Base-by-base conservation (phyloP, 371 early-diverging fungal genomes). In the Zychaea mexicana region DNA sequence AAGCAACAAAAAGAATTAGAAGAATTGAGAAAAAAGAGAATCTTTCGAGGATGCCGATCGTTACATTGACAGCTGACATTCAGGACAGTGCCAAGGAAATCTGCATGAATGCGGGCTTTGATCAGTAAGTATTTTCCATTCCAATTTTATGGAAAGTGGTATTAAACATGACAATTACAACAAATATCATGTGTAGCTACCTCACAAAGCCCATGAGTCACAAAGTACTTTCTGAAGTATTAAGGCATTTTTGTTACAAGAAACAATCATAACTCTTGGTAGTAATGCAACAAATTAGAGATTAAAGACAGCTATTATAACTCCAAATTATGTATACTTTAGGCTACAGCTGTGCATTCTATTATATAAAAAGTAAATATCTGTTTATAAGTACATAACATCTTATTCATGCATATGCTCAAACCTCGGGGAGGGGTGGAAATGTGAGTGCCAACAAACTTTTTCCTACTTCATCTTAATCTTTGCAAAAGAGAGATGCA, bases 181-280 rank as follows among this genome's bases (percentile, higher is more conserved):
- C 0, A 42, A 12, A 42, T 12, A n/a, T n/a, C n/a, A n/a, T 36
- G 7, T 36, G 15, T 60, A 69, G 74, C 0, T 77, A 77, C 32
- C 59, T 78, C n/a, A 78, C 79, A 12, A 78, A 78, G 39, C 79
- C 79, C 19, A 57, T 78, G 28, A 78, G 76, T 54, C 74, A 76
- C 64, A 70, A 70, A 19, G 66, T 73, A 4, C 54, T 78, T 21
- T 65, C 69, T 12, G 70, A 69, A 30, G 21, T 71, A n/a, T 56
- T 78, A 22, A 57, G 76, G 45, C 57, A 38, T 21, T 73, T 71
- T 32, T 73, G 75, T 33, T 49, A 8, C 26, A 22, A 49, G 3
- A 13, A 49, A 36, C n/a, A n/a, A n/a, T n/a, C n/a, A n/a, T n/a
- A n/a, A n/a, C n/a, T n/a, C n/a, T n/a, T n/a, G n/a, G n/a, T n/a